phyloP scores from a whole-genome alignment of 768 basidiomycete genomes.

The Candolleomyces eurysporus region DNA sequence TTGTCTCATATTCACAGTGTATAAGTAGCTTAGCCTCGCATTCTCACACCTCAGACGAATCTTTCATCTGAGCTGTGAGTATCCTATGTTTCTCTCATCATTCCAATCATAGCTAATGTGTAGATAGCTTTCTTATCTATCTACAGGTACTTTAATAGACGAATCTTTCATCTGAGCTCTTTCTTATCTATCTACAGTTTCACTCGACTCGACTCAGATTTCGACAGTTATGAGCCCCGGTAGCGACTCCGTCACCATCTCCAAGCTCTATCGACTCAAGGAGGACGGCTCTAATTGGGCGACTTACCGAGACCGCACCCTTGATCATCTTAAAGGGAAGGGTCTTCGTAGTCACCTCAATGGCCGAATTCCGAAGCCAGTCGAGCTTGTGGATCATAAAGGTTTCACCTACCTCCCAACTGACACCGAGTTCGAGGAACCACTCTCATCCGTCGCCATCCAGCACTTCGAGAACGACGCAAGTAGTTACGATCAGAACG shows the following conservation, averaged over 20 bases:
- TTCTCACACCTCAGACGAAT: no score
- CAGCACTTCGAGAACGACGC: neutral
- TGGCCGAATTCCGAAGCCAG: constrained; percentile 21
- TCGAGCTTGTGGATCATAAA: constrained; percentile 5
- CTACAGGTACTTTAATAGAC: no score
- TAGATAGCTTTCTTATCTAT: no score
- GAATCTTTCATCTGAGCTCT: no score
- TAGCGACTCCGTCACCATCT: neutral
- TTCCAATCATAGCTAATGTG: no score
- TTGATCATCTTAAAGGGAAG: constrained; percentile 22
- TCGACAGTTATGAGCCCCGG: neutral
- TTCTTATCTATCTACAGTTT: no score
- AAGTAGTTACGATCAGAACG: neutral
- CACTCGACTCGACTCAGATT: no score
- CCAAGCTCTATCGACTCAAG: constrained; percentile 5
- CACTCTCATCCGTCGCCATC: neutral
- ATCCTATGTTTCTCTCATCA: no score
- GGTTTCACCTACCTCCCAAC: constrained; percentile 14
- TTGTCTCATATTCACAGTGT: no score
- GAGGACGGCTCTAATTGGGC: no score
- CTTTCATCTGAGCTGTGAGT: no score
- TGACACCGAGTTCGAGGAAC: neutral
- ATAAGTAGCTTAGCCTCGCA: no score
- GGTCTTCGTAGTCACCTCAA: constrained; percentile 21
- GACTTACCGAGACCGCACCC: constrained; percentile 21